These are phyloP conservation scores for Paradendryphiella salina DNA, from an alignment of 2,329 filamentous ascomycete genomes.

Conservation along the genomic window DNA sequence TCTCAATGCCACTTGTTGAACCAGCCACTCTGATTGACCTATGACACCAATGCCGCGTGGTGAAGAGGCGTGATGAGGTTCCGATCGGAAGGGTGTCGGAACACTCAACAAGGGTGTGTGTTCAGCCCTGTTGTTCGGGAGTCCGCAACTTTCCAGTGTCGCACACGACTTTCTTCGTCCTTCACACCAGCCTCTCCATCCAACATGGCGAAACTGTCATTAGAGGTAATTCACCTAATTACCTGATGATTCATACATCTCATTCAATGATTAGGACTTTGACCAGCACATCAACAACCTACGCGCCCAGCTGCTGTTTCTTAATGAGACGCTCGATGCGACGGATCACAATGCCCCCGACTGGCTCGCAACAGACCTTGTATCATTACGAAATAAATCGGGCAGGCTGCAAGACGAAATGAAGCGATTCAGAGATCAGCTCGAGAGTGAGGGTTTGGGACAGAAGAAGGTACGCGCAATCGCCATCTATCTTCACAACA, in stretches of 20 bases:
- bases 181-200: background rate
- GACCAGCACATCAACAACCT: conserved; percentile 40
- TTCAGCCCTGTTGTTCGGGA: conserved; percentile 10
- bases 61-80: conserved; percentile 2
- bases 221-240: conserved; percentile 28
- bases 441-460: conserved; percentile 33
- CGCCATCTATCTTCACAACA: background rate
- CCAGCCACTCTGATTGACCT: background rate
- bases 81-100: conserved; percentile 11
- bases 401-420: conserved; percentile 42
- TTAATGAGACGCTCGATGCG: conserved; percentile 38
- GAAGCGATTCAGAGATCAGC: conserved; percentile 37
- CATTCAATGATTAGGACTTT: conserved; percentile 33
- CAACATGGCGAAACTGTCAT: conserved; percentile 33
- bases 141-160: conserved; percentile 12
- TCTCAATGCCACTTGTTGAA: background rate
- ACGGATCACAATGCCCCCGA: conserved; percentile 43
- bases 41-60: background rate
- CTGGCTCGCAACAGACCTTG: conserved; percentile 43
- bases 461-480: conserved; percentile 25
- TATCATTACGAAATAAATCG: conserved; percentile 40
- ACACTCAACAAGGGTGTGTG: background rate
- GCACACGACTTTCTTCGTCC: background rate
- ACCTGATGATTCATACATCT: conserved; percentile 11
- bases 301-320: conserved; percentile 35